A percentile compares a stretch with the other conserved stretches of the same genome.
phyloP scores from a whole-genome alignment of 2,329 filamentous ascomycete species.

The Achaetomium macrosporum region DNA sequence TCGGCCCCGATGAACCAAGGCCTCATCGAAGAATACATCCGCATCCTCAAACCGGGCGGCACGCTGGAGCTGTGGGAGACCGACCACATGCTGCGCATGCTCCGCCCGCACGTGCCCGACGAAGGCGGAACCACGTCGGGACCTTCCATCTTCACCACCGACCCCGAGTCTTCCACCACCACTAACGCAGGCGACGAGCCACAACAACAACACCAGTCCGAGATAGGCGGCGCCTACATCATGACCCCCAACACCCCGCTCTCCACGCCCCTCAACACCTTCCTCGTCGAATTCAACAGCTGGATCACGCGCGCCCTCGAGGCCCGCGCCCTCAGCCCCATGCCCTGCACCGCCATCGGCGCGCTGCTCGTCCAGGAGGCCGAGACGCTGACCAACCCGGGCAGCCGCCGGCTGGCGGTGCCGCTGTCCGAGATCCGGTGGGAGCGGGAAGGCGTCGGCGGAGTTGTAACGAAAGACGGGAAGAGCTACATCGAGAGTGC shows the following conservation, averaged over 20 bases:
- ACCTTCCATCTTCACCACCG: conserved; percentile 17
- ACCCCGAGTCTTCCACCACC: background rate
- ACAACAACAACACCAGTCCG: conserved; percentile 47
- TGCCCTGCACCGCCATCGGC: conserved; percentile 72
- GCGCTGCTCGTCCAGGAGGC: conserved; percentile 77
- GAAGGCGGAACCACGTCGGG: conserved; percentile 30
- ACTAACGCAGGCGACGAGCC: background rate
- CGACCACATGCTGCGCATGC: conserved; percentile 75
- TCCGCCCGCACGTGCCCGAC: conserved; percentile 69
- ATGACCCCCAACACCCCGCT: conserved; percentile 80
- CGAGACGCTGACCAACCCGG: conserved; percentile 62
- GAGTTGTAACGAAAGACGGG: conserved; percentile 54
- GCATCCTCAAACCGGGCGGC: conserved; percentile 71
- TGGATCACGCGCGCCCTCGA: conserved; percentile 78
- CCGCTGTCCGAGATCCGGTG: conserved; percentile 79
- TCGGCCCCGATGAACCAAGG: conserved; percentile 52
- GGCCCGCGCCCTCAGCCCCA: conserved; percentile 59
- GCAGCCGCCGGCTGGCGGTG: conserved; percentile 74
- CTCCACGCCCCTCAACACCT: conserved; percentile 73
- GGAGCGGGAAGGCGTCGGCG: conserved; percentile 71
- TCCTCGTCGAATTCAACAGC: conserved; percentile 72
- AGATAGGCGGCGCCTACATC: conserved; percentile 71
- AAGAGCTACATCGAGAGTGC: conserved; percentile 52
- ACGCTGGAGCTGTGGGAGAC: conserved; percentile 85
- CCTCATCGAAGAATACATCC: conserved; percentile 65